Conservation (phyloP, 768 basidiomycete species). For the Kwoniella sp. region DNA sequence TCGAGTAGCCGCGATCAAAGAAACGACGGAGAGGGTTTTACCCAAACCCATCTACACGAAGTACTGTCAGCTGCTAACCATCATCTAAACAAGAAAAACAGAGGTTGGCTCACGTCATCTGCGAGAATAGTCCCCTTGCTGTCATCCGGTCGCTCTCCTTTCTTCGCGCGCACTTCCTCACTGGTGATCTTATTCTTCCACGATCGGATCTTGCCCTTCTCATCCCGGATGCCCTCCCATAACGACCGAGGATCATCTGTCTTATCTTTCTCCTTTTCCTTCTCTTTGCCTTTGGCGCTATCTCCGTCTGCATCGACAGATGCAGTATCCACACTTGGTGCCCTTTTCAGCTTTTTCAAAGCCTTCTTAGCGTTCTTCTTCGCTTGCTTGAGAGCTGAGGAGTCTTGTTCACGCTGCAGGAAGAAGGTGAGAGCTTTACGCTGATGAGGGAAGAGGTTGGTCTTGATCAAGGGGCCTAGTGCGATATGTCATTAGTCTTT, state of each 20-base stretch:
- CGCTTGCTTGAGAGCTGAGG: slow-evolving; percentile 45
- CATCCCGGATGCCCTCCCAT: slow-evolving; percentile 59
- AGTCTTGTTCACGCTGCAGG: slow-evolving; percentile 72
- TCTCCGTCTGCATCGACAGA: slow-evolving; percentile 29
- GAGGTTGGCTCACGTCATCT: slow-evolving; percentile 89
- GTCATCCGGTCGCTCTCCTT: slow-evolving; percentile 58
- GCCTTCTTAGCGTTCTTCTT: slow-evolving; percentile 42
- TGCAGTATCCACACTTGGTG: slow-evolving; percentile 28
- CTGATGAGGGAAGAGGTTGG: slow-evolving; percentile 92
- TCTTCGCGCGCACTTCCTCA: slow-evolving; percentile 62
- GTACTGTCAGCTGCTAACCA: slow-evolving; percentile 4
- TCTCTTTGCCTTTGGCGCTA: slow-evolving; percentile 59
- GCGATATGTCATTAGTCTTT: too few relatives aligned
- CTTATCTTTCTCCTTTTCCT: slow-evolving; percentile 33
- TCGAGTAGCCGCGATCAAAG: slow-evolving; percentile 85
- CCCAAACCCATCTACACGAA: slow-evolving; percentile 88
- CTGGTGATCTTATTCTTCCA: slow-evolving; percentile 88
- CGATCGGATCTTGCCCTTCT: slow-evolving; percentile 48
- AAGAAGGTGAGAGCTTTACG: slow-evolving; percentile 96
- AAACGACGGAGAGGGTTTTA: slow-evolving; percentile 94
- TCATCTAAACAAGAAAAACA: background rate
- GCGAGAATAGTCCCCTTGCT: slow-evolving; percentile 88
- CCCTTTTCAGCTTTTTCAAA: slow-evolving; percentile 26
- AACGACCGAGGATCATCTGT: slow-evolving; percentile 43
- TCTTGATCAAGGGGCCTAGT: slow-evolving; percentile 66